These are phyloP conservation scores for Diaporthe citrichinensis DNA, from an alignment of 2,329 filamentous ascomycete species.

Conservation along the genomic window DNA sequence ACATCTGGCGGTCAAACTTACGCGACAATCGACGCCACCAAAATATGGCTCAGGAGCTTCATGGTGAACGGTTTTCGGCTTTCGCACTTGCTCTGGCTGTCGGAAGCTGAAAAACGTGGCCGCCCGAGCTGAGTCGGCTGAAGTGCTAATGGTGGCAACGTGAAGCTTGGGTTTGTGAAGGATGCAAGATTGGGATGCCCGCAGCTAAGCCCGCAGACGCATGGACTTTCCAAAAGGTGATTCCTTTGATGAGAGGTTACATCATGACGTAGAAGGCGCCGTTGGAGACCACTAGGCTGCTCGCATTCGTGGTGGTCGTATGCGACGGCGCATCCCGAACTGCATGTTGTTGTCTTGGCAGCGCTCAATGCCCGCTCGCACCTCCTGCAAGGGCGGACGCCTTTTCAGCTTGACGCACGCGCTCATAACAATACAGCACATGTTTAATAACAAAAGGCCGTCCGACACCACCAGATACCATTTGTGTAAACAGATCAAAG, in stretches of 20 bases:
- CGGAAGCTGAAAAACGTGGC: background rate
- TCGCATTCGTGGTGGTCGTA: background rate
- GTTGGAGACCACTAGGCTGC: slow-evolving; percentile 13
- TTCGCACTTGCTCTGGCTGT: background rate
- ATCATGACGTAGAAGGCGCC: slow-evolving; percentile 35
- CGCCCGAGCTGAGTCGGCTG: background rate
- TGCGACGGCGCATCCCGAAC: slow-evolving; percentile 20
- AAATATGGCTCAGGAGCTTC: background rate
- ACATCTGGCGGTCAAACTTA: background rate
- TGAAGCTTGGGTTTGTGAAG: background rate
- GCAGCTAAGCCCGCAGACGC: background rate
- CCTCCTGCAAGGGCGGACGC: background rate
- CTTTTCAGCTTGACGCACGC: background rate
- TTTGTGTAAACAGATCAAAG: background rate
- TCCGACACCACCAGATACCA: background rate
- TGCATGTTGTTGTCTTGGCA: slow-evolving; percentile 20
- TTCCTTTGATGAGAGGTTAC: slow-evolving; percentile 2
- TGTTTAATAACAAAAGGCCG: background rate
- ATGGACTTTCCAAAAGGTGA: background rate
- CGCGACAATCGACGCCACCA: background rate
- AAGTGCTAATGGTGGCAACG: background rate
- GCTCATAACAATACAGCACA: background rate
- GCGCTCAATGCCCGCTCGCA: background rate
- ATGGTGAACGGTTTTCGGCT: background rate
- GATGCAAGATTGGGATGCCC: slow-evolving; percentile 14